Percentiles rank a stretch among this genome's conserved stretches.
Evolutionary conservation across 1,284 basidiomycete species (phyloP).

Genomic region (Apiotrichum mycotoxinovorans): DNA sequence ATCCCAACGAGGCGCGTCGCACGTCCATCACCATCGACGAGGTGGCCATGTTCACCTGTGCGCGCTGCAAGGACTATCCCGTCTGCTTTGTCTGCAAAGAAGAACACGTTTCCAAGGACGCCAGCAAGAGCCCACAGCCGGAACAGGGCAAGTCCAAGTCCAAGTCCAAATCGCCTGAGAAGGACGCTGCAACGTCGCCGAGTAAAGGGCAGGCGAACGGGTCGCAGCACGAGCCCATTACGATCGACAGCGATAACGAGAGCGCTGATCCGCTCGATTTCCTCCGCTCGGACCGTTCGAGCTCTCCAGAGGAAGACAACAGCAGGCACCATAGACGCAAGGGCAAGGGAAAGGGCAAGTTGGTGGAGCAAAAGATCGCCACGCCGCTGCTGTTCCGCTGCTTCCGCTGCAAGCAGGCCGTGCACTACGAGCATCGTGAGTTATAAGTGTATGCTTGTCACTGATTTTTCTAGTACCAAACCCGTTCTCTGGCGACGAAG

Average conservation of each 20-base stretch:
- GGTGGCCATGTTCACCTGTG: conserved; percentile 72
- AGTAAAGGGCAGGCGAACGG: neutral
- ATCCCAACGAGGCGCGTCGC: conserved; percentile 48
- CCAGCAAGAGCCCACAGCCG: neutral
- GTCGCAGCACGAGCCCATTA: conserved; percentile 1
- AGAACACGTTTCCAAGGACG: conserved; percentile 3
- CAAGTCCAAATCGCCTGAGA: neutral
- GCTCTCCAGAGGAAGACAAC: neutral
- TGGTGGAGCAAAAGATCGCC: neutral
- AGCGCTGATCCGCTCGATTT: neutral
- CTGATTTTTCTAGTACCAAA: conserved; percentile 22
- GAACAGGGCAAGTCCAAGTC: neutral
- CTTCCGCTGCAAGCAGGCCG: conserved; percentile 69
- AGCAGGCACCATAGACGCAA: neutral
- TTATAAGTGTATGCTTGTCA: neutral
- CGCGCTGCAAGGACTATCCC: conserved; percentile 68
- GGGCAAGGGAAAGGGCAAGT: neutral
- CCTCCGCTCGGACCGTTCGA: neutral
- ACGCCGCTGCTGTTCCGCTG: conserved; percentile 67
- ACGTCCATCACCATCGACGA: conserved; percentile 56
- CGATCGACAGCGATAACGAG: conserved; percentile 20
- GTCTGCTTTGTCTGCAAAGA: conserved; percentile 71
- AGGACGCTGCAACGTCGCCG: neutral
- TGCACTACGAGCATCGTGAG: conserved; percentile 68
- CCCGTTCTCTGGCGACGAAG: conserved; percentile 19